These are phyloP conservation scores for Cephaloascus fragrans DNA, from an alignment of 805 yeast species.

Conservation along the genomic window DNA sequence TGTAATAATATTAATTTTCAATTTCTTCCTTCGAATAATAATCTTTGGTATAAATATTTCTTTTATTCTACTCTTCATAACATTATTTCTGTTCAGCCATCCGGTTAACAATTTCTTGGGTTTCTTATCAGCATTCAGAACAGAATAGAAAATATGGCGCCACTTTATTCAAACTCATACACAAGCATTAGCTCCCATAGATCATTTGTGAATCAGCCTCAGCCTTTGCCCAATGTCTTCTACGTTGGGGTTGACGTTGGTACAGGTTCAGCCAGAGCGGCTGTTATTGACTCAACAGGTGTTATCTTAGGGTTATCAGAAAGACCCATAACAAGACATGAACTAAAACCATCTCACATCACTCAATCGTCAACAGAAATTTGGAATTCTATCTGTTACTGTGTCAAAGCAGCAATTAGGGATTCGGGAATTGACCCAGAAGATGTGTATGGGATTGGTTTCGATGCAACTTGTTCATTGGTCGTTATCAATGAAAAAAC, in stretches of 20 bases:
- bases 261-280: slow-evolving; percentile 96
- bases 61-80: no score
- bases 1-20: no score
- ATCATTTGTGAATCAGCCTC: slow-evolving; percentile 8
- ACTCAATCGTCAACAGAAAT: slow-evolving; percentile 88
- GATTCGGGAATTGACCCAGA: slow-evolving; percentile 66
- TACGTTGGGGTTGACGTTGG: slow-evolving; percentile 91
- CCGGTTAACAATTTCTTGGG: no score
- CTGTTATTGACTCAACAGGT: slow-evolving; percentile 77
- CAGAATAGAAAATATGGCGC: no score
- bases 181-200: neutral
- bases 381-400: slow-evolving; percentile 80
- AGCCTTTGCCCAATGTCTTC: slow-evolving; percentile 35
- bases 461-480: slow-evolving; percentile 95
- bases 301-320: slow-evolving; percentile 73
- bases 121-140: no score
- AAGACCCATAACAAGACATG: slow-evolving; percentile 68
- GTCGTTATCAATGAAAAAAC: slow-evolving; percentile 63
- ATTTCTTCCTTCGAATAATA: no score
- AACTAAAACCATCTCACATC: slow-evolving; percentile 60
- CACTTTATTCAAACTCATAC: neutral
- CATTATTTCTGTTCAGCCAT: no score
- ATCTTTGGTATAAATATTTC: no score
- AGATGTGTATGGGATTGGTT: slow-evolving; percentile 78
- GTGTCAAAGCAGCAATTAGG: slow-evolving; percentile 65